phyloP scores from a whole-genome alignment of 345 rosid genomes.

The Barbarea vulgaris region DNA sequence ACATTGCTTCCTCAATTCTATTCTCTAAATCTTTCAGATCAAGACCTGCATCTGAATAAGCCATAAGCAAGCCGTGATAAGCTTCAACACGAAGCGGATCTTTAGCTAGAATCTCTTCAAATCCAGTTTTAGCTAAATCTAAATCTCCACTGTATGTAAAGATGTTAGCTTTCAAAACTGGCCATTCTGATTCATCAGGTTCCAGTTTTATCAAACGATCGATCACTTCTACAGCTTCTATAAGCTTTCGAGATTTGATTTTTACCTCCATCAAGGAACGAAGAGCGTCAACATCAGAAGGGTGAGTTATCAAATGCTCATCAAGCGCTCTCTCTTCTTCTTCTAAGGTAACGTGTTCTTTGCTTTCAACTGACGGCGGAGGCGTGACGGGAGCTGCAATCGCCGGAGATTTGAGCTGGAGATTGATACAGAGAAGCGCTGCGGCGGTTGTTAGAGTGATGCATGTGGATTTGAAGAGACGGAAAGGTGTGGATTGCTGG shows the following conservation, averaged over 20 bases:
- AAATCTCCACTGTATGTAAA: slow-evolving; percentile 64
- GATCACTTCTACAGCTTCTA: slow-evolving; percentile 59
- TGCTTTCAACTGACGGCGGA: slow-evolving; percentile 43
- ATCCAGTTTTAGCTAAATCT: slow-evolving; percentile 56
- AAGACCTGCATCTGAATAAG: slow-evolving; percentile 58
- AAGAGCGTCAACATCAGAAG: slow-evolving; percentile 60
- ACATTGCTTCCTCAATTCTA: slow-evolving; percentile 71
- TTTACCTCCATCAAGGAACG: slow-evolving; percentile 77
- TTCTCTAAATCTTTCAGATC: slow-evolving; percentile 53
- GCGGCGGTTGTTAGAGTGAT: slow-evolving; percentile 68
- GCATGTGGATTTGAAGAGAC: slow-evolving; percentile 57
- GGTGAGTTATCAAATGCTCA: slow-evolving; percentile 46
- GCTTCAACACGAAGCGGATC: slow-evolving; percentile 87
- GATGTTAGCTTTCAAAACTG: slow-evolving; percentile 67
- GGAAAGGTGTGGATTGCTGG: slow-evolving; percentile 35
- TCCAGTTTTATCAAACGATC: slow-evolving; percentile 75
- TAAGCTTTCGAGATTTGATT: slow-evolving; percentile 65
- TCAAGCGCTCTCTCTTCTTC: slow-evolving; percentile 63
- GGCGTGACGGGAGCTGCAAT: slow-evolving; percentile 56
- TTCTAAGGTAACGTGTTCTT: slow-evolving; percentile 40
- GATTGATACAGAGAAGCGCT: slow-evolving; percentile 53
- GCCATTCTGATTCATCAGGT: slow-evolving; percentile 80
- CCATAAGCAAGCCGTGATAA: slow-evolving; percentile 84
- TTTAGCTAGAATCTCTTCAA: slow-evolving; percentile 69
- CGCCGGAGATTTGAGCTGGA: slow-evolving; percentile 51